Base-by-base conservation (phyloP, 768 basidiomycete genomes). In the Paxillus rubicundulus region DNA sequence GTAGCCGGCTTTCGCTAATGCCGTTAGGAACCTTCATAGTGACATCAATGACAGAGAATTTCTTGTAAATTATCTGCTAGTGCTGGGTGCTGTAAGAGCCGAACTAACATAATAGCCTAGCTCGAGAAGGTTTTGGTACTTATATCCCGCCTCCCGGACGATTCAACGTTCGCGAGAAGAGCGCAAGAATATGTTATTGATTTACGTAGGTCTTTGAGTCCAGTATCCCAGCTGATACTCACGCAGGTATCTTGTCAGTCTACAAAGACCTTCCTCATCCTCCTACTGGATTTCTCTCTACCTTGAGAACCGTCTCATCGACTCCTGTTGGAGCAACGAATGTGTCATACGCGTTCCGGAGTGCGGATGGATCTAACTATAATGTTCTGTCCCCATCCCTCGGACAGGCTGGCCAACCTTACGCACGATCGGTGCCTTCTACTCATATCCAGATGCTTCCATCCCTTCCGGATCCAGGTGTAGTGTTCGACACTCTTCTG, bases 261-360 rank as follows among this genome's bases (percentile, higher is more conserved):
- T 90, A 85, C 74, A 82, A 86, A 54, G 90, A 90, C 66, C 79
- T 92, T 33, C 87, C 88, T 3, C 89, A 89, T 56, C 89, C 89
- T 5, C 84, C 87, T 9, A 69, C 66, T 45, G 74, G 73, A 10
- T 87, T 82, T 62, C 69, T 87, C 36, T 60, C 68, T 9, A 55
- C 60, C 6, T 51, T 57, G 24, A 56, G 43, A 14, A 39, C 55
- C 4, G 9, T 3, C 38, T 40, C 51, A n/a, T 45, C 58, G 1
- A 36, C 51, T 12, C 16, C 27, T 2, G 38, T 0, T 3, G 27
- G 41, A 9, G 21, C 33, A 27, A 64, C 63, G 9, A 38, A 60
- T 21, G 58, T 74, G 21, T 57, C 73, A 33, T 86, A 85, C 53
- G 76, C 77, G 5, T 85, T 72, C 60, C 80, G 87, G 41, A 70